Evolutionary conservation across 352 stramenopile species (phyloP), one percentile per base, ranked within the genome.

Genomic region (Phytophthora cactorum): DNA sequence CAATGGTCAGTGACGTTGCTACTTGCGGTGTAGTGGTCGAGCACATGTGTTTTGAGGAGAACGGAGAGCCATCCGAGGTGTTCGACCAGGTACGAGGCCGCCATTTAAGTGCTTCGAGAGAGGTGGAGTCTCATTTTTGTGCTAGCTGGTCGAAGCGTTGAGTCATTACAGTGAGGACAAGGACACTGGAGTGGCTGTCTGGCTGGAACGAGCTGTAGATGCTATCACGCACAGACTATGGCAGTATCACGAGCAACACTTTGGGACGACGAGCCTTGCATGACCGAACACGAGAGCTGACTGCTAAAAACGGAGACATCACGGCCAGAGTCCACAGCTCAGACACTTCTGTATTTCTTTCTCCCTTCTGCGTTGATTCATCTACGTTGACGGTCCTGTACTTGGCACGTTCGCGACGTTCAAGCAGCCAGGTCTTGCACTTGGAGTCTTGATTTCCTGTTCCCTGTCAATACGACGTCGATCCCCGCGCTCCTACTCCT

Each of bases 401-500:
- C 55, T 32, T 72, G 45, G 44, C 46, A 57, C n/a, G 36, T 31
- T 59, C 29, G 28, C 54, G 60, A 52, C 64, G 50, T 9, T 64
- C 52, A 63, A 55, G 59, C 38, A 47, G 54, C 34, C 50, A 56
- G 36, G 46, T 55, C 25, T 57, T 62, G 43, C 56, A 57, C 39
- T 58, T 63, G 66, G 34, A 12, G 43, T 70, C 62, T 70, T 59
- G 34, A 59, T 55, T 56, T 54, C 31, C 28, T 59, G 53, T 63
- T 64, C 53, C 36, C 50, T 66, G 57, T 71, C 69, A 60, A 69
- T 69, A 64, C 49, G 56, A 72, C 62, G 59, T 69, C 31, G 54
- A 74, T 81, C 62, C 59, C 70, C 39, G 36, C 51, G 63, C 52
- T 75, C 34, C 65, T 72, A 54, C 69, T 74, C 44, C 71, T 59